Percentiles rank a stretch among this genome's conserved stretches.
These are phyloP conservation scores for Eucalyptus pauciflora DNA, from an alignment of 345 rosid species.

Conservation along the genomic window DNA sequence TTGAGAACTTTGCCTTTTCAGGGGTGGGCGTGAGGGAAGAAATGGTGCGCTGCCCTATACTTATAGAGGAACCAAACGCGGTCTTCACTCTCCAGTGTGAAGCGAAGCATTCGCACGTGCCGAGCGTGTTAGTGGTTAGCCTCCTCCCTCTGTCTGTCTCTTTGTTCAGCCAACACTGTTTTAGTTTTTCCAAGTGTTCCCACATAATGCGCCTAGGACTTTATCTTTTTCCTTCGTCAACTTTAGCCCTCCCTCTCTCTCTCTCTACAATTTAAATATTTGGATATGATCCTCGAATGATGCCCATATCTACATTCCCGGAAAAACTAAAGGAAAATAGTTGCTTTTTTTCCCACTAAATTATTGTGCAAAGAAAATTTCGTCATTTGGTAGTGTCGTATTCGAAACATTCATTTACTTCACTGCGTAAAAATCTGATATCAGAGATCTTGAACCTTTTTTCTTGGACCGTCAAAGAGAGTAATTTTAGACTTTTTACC, in stretches of 20 bases:
- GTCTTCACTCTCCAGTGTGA: background rate
- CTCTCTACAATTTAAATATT: background rate
- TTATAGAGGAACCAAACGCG: background rate
- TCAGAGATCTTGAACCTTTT: background rate
- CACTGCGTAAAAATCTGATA: background rate
- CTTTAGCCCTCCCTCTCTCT: background rate
- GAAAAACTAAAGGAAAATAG: background rate
- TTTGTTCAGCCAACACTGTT: background rate
- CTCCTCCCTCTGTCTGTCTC: background rate
- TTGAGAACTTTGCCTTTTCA: background rate
- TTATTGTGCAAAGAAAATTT: background rate
- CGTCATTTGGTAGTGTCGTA: background rate
- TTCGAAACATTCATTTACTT: background rate
- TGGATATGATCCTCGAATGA: background rate
- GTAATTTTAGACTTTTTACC: accelerated
- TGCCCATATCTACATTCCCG: background rate
- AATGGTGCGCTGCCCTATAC: background rate
- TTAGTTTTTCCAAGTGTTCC: background rate
- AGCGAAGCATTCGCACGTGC: background rate
- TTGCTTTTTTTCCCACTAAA: background rate
- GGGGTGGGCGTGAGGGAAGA: background rate
- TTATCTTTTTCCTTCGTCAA: background rate
- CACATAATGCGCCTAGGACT: background rate
- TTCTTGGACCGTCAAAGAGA: background rate
- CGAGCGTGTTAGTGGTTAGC: background rate